Base-by-base conservation (phyloP, 257 asterid species). In the Capsicum rhomboideum region DNA sequence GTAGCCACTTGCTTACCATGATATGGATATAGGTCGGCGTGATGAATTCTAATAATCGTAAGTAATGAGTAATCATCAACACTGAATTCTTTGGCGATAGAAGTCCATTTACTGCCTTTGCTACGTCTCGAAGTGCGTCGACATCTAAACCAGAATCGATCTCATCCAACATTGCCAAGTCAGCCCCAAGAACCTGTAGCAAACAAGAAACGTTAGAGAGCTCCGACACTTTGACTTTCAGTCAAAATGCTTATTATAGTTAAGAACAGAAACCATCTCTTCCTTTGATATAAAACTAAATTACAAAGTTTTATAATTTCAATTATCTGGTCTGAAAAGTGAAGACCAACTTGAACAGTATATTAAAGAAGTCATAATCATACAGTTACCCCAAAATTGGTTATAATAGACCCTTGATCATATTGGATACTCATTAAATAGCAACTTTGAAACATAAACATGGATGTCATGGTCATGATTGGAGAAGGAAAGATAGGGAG, bases 111-210 rank as follows among this genome's bases (percentile, higher is more conserved):
- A 97, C 95, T 83, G 99, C 97, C 80, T 90, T 89, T 80, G 99
- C 98, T 40, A 97, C 97, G 82, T 97, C 99, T 84, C 86, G 92
- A 86, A 97, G 97, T 84, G 99, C 99, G 67, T 97, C 99, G 34
- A 97, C 98, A 53, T 97, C 99, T 91, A 97, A 90, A 85, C 99
- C 99, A 71, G 99, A 97, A 90, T 97, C 99, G 69, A 97, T 95
- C 89, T 97, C 99, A 88, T 97, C 99, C 78, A 97, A 83, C 78
- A 95, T 92, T 72, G 94, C 94, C 91, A 93, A 86, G 55, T 97
- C 99, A 61, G 99, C 99, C 87, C 99, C 99, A 46, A 97, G 97
- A 86, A 95, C 99, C 99, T 95, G 93, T 18, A 20, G 83, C n/a
- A 69, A 85, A 79, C 61, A 83, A 49, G 63, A 50, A 50, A 50